phyloP scores from a whole-genome alignment of 306 rosid genomes.

The Trichosanthes cucumerina region DNA sequence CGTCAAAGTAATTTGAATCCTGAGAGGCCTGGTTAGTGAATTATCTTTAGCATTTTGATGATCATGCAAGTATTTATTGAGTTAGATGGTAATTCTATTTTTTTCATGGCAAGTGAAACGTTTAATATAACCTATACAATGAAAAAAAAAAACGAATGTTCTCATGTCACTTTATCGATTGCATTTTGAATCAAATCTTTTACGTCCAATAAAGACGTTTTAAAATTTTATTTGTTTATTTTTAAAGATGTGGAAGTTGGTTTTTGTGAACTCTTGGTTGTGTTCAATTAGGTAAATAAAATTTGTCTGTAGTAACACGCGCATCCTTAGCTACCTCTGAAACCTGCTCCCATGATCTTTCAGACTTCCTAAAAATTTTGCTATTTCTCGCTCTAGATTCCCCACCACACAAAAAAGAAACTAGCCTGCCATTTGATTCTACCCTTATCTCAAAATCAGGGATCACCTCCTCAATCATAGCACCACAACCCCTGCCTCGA shows the following conservation, averaged over 20 bases:
- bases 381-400: background rate
- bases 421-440: background rate
- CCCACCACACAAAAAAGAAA: background rate
- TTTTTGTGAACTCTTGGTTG: background rate
- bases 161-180: background rate
- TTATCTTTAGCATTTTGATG: slow-evolving; percentile 1
- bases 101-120: background rate
- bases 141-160: background rate
- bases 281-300: background rate
- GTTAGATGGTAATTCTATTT: background rate
- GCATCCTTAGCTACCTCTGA: background rate
- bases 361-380: background rate
- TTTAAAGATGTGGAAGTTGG: background rate
- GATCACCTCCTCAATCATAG: background rate
- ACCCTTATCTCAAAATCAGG: background rate
- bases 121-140: background rate
- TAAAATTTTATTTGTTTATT: background rate
- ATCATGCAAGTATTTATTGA: background rate
- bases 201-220: background rate
- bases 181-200: background rate
- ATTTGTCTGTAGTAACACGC: background rate
- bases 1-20: slow-evolving; percentile 92
- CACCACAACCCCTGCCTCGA: background rate
- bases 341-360: background rate
- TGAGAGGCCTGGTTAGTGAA: slow-evolving; percentile 84